A percentile compares a stretch with the other conserved stretches of the same genome.
These are phyloP conservation scores for Fusarium sp. DNA, from an alignment of 2,329 filamentous ascomycete genomes.

Conservation along the genomic window DNA sequence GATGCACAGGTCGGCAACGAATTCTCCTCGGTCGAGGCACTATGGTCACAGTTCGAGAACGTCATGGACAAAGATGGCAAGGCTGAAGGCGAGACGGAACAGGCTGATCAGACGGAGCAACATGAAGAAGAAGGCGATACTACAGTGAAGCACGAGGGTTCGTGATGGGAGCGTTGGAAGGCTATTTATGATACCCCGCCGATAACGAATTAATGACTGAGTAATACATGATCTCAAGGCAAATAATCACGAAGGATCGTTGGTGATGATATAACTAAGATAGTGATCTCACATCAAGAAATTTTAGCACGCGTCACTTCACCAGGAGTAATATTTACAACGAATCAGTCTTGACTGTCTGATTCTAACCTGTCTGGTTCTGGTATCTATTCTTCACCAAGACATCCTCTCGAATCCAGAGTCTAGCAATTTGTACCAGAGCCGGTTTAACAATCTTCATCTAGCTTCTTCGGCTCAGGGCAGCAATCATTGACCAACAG, in stretches of 20 bases:
- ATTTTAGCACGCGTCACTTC: neutral
- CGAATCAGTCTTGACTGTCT: neutral
- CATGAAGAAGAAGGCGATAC: constrained; percentile 19
- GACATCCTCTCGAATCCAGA: neutral
- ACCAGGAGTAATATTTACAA: neutral
- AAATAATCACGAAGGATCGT: neutral
- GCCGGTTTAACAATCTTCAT: neutral
- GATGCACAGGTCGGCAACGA: constrained; percentile 84
- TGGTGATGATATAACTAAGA: neutral
- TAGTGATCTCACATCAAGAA: neutral
- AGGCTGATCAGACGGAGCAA: constrained; percentile 32
- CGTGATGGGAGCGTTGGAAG: constrained; percentile 3
- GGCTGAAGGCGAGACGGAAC: constrained; percentile 24
- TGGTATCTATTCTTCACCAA: neutral
- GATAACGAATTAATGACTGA: constrained; percentile 8
- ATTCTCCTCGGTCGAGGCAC: constrained; percentile 93
- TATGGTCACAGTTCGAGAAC: constrained; percentile 97
- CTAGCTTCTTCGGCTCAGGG: neutral
- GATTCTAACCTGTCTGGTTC: neutral
- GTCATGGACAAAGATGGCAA: constrained; percentile 82
- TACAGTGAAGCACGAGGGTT: constrained; percentile 21
- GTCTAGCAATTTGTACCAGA: neutral
- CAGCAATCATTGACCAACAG: neutral
- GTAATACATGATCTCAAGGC: neutral
- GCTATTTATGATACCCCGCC: constrained; percentile 33